Percentiles rank a stretch among this genome's conserved stretches.
phyloP scores from a whole-genome alignment of 371 early-diverging fungal species.

The Apophysomyces variabilis region DNA sequence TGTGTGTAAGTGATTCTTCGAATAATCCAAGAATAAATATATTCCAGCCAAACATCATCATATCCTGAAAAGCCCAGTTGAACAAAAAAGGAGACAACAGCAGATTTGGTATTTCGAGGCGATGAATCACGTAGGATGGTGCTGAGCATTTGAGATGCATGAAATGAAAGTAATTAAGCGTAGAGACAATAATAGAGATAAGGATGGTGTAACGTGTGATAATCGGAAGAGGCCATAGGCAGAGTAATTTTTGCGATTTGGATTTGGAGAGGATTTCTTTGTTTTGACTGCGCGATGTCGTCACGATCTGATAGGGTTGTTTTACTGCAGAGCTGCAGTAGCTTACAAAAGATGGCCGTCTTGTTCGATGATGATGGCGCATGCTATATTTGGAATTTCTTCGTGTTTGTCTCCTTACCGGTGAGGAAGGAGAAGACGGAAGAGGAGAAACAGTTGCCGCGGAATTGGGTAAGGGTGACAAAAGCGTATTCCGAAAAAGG shows the following conservation, averaged over 20 bases:
- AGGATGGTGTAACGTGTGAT: slow-evolving; percentile 53
- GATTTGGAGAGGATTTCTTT: slow-evolving; percentile 15
- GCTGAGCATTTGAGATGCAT: slow-evolving; percentile 46
- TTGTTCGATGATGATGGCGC: slow-evolving; percentile 29
- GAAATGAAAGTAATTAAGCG: slow-evolving; percentile 30
- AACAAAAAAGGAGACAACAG: slow-evolving; percentile 53
- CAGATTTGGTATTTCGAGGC: slow-evolving; percentile 41
- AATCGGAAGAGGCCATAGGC: slow-evolving; percentile 56
- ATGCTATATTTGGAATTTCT: slow-evolving; percentile 32
- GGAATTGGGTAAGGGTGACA: slow-evolving; percentile 6
- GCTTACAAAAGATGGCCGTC: slow-evolving; percentile 15
- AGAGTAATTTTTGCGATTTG: slow-evolving; percentile 49
- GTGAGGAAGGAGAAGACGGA: slow-evolving; percentile 20
- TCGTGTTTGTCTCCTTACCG: slow-evolving; percentile 24
- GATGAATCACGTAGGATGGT: slow-evolving; percentile 53
- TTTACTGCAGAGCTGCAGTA: background rate
- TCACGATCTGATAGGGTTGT: slow-evolving; percentile 1
- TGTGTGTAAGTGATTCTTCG: slow-evolving; percentile 53
- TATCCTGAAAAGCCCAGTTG: slow-evolving; percentile 34
- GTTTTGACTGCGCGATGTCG: slow-evolving; percentile 1
- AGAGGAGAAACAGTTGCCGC: slow-evolving; percentile 13
- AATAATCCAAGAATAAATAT: slow-evolving; percentile 54
- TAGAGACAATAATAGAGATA: slow-evolving; percentile 40
- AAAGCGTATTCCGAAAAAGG: slow-evolving; percentile 14
- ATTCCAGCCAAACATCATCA: slow-evolving; percentile 48